phyloP scores from a whole-genome alignment of 148 eudicot genomes.

The Hydrangea macrophylla region DNA sequence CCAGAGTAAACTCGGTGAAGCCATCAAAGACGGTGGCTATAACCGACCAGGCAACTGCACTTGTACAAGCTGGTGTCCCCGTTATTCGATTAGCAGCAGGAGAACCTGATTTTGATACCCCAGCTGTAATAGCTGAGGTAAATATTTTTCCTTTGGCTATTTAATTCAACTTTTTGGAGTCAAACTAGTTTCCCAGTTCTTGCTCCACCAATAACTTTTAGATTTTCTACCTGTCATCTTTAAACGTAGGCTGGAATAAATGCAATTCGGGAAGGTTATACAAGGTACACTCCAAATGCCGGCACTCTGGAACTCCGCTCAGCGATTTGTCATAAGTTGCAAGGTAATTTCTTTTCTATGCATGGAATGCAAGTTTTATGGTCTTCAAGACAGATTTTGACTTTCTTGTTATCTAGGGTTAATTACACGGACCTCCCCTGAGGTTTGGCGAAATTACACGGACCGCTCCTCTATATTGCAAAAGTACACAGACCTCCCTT shows the following conservation, averaged over 20 bases:
- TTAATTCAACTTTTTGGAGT: not conserved
- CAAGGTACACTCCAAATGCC: constrained; percentile 92
- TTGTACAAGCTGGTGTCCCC: constrained; percentile 94
- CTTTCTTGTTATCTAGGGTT: no score
- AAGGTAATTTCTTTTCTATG: constrained; percentile 38
- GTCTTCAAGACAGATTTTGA: no score
- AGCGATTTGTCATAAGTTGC: constrained; percentile 78
- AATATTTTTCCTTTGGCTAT: not conserved
- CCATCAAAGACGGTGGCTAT: constrained; percentile 92
- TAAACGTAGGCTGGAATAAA: constrained; percentile 69
- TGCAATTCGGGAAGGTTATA: constrained; percentile 86
- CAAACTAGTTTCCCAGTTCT: not conserved
- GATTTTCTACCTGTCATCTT: constrained; percentile 5
- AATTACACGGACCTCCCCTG: no score
- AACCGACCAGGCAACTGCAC: constrained; percentile 92
- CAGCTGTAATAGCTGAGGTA: constrained; percentile 76
- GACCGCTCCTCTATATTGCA: no score
- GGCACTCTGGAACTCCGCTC: constrained; percentile 79
- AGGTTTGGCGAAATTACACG: no score
- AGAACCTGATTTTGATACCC: constrained; percentile 95
- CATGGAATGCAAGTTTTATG: no score
- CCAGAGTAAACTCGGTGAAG: constrained; percentile 83
- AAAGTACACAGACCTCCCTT: no score
- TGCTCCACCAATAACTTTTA: not conserved
- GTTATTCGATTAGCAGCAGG: constrained; percentile 93